Conservation (phyloP, 306 rosid species). For the Castanopsis chinensis region DNA sequence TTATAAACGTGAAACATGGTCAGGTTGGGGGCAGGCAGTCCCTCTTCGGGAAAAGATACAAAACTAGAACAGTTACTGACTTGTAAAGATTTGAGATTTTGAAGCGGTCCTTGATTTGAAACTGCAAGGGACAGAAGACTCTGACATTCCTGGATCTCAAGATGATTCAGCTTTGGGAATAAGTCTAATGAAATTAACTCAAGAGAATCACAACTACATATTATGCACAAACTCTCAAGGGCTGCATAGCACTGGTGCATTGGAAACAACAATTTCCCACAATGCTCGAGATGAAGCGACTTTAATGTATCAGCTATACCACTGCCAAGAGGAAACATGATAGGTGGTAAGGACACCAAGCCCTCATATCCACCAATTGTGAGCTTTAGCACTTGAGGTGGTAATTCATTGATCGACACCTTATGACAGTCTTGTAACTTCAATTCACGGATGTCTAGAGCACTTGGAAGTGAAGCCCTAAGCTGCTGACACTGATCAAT, state of each 20-base stretch:
- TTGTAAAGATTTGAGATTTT: neutral
- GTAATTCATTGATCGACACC: too few species aligned
- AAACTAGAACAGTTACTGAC: neutral
- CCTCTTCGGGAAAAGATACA: conserved; percentile 20
- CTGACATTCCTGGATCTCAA: accelerated
- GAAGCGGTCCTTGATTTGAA: neutral
- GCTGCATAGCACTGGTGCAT: neutral
- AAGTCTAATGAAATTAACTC: neutral
- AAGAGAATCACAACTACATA: neutral
- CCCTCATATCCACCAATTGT: too few species aligned
- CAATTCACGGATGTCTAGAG: too few species aligned
- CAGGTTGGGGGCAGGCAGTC: conserved; percentile 13
- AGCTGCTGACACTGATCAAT: too few species aligned
- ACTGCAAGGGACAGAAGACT: conserved; percentile 14
- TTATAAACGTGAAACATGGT: neutral
- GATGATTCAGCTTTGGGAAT: neutral
- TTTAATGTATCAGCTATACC: too few species aligned
- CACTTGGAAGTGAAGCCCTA: too few species aligned
- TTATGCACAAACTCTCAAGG: neutral
- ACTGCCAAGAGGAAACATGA: too few species aligned
- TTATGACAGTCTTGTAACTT: too few species aligned
- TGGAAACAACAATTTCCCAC: conserved; percentile 4
- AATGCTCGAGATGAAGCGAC: neutral
- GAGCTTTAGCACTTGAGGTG: too few species aligned
- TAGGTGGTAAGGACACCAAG: too few species aligned